Base-by-base conservation (phyloP, 257 asterid species). In the Catharanthus roseus region DNA sequence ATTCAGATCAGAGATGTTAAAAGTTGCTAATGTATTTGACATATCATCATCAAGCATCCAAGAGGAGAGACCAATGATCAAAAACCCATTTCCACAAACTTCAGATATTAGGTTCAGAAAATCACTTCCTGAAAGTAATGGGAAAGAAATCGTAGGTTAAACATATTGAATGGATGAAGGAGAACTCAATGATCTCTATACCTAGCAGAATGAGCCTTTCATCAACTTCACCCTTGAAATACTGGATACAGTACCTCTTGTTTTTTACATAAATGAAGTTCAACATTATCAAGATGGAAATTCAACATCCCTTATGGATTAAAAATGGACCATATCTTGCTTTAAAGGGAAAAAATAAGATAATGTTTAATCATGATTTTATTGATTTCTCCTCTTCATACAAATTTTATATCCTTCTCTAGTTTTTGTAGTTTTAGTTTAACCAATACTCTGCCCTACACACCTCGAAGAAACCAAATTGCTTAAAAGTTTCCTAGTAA, bases 211-310 rank as follows among this genome's bases (percentile, higher is more conserved):
- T 16, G 28, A 44, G 34, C 76, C 23, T 19, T n/a, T 60, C 57
- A 28, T 5, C 75, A 18, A 12, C 51, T 23, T 38, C 29, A 28
- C 39, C 18, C 45, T 45, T 45, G 31, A 29, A 39, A 49, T 31
- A 45, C 36, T 31, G 26, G 53, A 47, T 47, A 13, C n/a, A 47
- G 10, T n/a, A 13, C 65, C 38, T 6, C 21, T 15, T 13, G 9
- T 39, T 53, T 62, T 51, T 39, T 29, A 5, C 39, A 51, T 36
- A 56, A 63, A 72, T 55, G 54, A 31, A 39, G 34, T 54, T 69
- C 8, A 39, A 51, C 23, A 28, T 0, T 26, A 38, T 64, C 41
- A 23, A 72, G 58, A 56, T 64, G 64, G 44, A 13, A 29, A 23
- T 19, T 62, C 36, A 31, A 39, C 1, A 26, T 28, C 34, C 67